Evolutionary conservation across 1,139 yeast genomes (phyloP).

Genomic region (Saccharomyces hybrid): DNA sequence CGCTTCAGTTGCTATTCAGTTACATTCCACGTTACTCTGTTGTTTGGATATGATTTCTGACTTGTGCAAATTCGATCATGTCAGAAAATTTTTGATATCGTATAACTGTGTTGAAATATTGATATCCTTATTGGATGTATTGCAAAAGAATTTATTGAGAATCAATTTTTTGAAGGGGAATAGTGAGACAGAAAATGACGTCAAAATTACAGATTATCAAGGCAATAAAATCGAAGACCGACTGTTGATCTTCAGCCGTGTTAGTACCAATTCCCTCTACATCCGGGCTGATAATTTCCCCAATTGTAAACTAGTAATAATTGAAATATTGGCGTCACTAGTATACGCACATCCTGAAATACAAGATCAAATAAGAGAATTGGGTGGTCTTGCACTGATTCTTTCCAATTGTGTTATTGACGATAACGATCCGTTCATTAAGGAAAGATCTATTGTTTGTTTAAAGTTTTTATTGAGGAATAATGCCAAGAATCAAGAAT

Average conservation of each 20-base stretch:
- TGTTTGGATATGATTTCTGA: constrained; percentile 47
- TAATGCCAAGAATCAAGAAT: constrained; percentile 62
- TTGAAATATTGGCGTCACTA: constrained; percentile 55
- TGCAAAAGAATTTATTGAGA: constrained; percentile 44
- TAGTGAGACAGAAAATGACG: constrained; percentile 30
- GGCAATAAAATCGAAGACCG: constrained; percentile 24
- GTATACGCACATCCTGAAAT: constrained; percentile 44
- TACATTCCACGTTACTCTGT: constrained; percentile 22
- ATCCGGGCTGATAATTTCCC: constrained; percentile 43
- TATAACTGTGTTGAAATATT: constrained; percentile 44
- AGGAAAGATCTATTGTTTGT: constrained; percentile 78
- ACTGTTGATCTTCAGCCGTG: constrained; percentile 12
- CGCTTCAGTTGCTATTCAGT: constrained; percentile 9
- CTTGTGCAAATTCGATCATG: constrained; percentile 44
- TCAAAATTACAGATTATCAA: constrained; percentile 26
- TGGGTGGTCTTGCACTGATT: constrained; percentile 63
- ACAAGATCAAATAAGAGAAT: constrained; percentile 61
- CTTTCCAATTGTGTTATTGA: constrained; percentile 82
- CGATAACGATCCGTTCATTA: constrained; percentile 78
- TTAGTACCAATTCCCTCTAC: constrained; percentile 16
- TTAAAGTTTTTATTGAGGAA: constrained; percentile 57
- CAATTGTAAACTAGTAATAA: constrained; percentile 49
- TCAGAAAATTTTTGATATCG: constrained; percentile 45
- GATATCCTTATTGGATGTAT: constrained; percentile 38
- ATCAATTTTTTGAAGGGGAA: constrained; percentile 20